A percentile compares a stretch with the other conserved stretches of the same genome.
Evolutionary conservation across 192 early-diverging fungal genomes (phyloP).

Genomic region (Coemansia sp.): DNA sequence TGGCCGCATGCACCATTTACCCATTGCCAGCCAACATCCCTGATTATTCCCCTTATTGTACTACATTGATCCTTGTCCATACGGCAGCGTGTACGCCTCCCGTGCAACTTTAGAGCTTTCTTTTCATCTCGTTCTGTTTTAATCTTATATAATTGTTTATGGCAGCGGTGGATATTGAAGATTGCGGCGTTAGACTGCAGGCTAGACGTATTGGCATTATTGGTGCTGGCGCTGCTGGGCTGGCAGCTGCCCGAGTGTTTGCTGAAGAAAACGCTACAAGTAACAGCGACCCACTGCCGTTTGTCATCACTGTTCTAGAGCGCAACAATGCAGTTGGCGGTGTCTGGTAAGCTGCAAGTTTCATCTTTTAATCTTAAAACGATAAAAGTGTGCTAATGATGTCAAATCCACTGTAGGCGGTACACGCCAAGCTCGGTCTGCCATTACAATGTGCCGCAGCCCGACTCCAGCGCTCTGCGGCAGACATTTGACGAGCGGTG

Average conservation of each 20-base stretch:
- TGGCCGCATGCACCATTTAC: neutral
- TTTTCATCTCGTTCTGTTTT: neutral
- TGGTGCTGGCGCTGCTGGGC: slow-evolving; percentile 36
- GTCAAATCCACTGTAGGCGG: slow-evolving; percentile 29
- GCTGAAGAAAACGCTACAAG: slow-evolving; percentile 8
- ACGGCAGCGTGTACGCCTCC: no score
- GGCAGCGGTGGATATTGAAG: neutral
- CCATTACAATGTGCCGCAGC: slow-evolving; percentile 39
- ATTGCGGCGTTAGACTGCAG: neutral
- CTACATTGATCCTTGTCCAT: no score
- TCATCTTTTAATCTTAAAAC: neutral
- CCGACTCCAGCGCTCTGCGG: neutral
- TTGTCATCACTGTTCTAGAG: slow-evolving; percentile 50
- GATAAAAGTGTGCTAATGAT: no score
- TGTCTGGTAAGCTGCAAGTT: slow-evolving; percentile 47
- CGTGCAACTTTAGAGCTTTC: neutral
- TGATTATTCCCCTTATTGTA: neutral
- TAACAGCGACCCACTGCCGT: neutral
- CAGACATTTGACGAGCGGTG: slow-evolving; percentile 17
- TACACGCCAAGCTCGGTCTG: slow-evolving; percentile 43
- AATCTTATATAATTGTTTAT: neutral
- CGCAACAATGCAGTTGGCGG: slow-evolving; percentile 54
- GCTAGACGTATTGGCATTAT: slow-evolving; percentile 33
- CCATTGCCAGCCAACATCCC: neutral
- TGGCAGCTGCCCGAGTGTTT: slow-evolving; percentile 33